phyloP scores from a whole-genome alignment of 116 monocot species.

The Dioscorea cayenensis region DNA sequence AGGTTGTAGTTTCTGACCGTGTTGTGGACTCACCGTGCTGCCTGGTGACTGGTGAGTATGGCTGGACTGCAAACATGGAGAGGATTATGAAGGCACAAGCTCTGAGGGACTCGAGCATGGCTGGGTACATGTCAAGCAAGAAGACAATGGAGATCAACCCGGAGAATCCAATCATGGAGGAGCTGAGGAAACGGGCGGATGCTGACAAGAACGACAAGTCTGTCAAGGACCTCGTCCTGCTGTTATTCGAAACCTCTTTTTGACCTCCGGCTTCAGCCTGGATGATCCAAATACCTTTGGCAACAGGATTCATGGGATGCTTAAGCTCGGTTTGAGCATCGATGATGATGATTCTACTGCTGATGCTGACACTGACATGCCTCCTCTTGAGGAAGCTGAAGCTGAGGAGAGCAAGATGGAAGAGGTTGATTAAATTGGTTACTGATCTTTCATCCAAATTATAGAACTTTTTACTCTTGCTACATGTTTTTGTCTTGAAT shows the following conservation, averaged over 20 bases:
- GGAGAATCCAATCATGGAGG: constrained; percentile 14
- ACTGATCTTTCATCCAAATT: no score
- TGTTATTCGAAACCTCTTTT: constrained; percentile 8
- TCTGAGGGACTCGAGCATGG: constrained; percentile 12
- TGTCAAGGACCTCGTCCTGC: constrained; percentile 13
- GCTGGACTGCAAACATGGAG: constrained; percentile 17
- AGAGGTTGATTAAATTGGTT: constrained; percentile 8
- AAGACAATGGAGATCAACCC: constrained; percentile 19
- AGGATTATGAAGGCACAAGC: constrained; percentile 18
- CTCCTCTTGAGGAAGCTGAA: constrained; percentile 7
- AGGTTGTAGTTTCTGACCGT: constrained; percentile 13
- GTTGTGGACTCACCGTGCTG: constrained; percentile 13
- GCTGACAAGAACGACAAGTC: constrained; percentile 19
- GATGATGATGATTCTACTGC: neutral
- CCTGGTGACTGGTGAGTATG: constrained; percentile 13
- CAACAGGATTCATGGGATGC: constrained; percentile 14
- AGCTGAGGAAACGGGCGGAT: constrained; percentile 11
- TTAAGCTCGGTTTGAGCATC: constrained; percentile 11
- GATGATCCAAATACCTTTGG: constrained; percentile 17
- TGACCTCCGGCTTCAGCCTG: constrained; percentile 13
- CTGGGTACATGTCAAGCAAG: constrained; percentile 16
- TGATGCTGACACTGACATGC: constrained; percentile 12
- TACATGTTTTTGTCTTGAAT: no score
- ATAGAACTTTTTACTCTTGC: no score
- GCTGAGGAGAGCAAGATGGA: constrained; percentile 16